Evolutionary conservation across 306 rosid genomes (phyloP).

Genomic region (Pterocarpus macrocarpus): DNA sequence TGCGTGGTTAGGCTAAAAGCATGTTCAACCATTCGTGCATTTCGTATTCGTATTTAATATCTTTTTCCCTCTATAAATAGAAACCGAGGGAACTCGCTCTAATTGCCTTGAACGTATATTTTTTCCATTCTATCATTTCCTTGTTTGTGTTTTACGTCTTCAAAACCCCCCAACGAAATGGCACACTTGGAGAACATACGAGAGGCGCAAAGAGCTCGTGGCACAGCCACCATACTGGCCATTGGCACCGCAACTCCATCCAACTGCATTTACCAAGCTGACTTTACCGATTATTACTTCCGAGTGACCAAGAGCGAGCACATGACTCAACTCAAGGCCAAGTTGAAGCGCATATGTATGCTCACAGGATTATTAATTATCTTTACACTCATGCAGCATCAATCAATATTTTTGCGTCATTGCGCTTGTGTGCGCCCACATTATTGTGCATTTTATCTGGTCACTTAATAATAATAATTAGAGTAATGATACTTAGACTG

Average conservation of each 20-base stretch:
- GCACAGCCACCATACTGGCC: slow-evolving; percentile 52
- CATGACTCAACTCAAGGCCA: slow-evolving; percentile 51
- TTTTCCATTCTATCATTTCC: neutral
- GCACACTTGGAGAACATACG: slow-evolving; percentile 39
- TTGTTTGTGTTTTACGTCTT: neutral
- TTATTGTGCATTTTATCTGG: too few species aligned
- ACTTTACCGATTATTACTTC: slow-evolving; percentile 55
- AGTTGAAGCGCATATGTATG: slow-evolving; percentile 58
- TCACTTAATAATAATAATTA: too few species aligned
- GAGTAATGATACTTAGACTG: too few species aligned
- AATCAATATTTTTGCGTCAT: neutral
- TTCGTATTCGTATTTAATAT: too few species aligned
- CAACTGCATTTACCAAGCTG: slow-evolving; percentile 45
- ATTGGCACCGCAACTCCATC: slow-evolving; percentile 55
- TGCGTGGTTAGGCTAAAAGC: neutral
- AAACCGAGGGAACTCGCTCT: neutral
- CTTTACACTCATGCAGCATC: neutral
- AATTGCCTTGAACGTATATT: neutral
- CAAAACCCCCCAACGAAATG: neutral
- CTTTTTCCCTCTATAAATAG: slow-evolving; percentile 26
- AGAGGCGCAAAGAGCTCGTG: slow-evolving; percentile 41
- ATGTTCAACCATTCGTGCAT: too few species aligned
- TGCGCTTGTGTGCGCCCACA: neutral
- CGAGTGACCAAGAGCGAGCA: slow-evolving; percentile 48
- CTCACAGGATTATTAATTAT: too few species aligned